Evolutionary conservation across 495 filamentous ascomycete species (phyloP).

Genomic region (Talaromyces liani): DNA sequence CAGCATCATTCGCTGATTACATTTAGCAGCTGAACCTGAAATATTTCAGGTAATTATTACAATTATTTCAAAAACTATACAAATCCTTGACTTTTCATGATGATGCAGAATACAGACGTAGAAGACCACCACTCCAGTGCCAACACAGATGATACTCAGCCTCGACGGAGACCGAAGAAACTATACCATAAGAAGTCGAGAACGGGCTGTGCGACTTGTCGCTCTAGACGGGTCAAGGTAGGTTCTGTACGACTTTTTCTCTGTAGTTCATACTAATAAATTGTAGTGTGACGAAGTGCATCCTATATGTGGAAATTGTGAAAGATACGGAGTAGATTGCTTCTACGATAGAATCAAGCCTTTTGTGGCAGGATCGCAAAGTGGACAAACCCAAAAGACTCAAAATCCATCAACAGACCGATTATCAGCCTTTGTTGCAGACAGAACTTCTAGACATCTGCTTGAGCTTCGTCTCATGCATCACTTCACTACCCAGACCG

Average conservation of each 20-base stretch:
- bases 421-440: neutral
- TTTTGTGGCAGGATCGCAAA: neutral
- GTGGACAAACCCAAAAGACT: neutral
- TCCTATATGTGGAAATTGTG: neutral
- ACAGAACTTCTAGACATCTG: neutral
- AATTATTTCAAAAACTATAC: too few relatives aligned
- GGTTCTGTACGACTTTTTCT: neutral
- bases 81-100: neutral
- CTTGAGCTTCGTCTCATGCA: neutral
- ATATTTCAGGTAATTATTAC: neutral
- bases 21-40: neutral
- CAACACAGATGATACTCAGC: neutral
- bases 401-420: neutral
- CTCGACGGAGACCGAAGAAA: neutral
- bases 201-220: slow-evolving; percentile 1
- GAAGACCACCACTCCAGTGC: neutral
- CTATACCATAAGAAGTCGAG: neutral
- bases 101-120: neutral
- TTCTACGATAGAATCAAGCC: neutral
- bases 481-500: neutral
- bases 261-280: neutral
- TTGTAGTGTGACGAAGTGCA: neutral
- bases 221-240: slow-evolving; percentile 1
- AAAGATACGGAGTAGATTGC: neutral
- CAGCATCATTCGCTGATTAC: neutral